Conservation (phyloP, 768 basidiomycete genomes). For the Daedaleopsis sinensis region DNA sequence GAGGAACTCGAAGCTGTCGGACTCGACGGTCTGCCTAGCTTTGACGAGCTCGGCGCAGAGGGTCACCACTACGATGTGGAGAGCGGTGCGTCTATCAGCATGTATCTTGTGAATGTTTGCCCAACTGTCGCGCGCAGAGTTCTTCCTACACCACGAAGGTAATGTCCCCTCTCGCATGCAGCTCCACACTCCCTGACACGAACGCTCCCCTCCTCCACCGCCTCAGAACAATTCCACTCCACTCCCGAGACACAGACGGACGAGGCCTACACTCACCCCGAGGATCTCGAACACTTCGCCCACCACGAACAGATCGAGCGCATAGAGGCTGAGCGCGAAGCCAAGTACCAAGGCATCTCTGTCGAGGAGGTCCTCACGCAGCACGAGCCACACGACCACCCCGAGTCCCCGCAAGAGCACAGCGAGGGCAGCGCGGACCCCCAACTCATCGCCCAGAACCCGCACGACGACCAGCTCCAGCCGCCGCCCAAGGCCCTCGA, state of each 20-base stretch:
- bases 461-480: constrained; percentile 10
- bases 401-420: constrained; percentile 6
- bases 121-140: constrained; percentile 52
- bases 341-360: constrained; percentile 79
- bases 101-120: not conserved
- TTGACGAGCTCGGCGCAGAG: constrained; percentile 82
- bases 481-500: constrained; percentile 13
- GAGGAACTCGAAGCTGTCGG: constrained; percentile 77
- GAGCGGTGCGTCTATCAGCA: constrained; percentile 60
- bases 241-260: constrained; percentile 98
- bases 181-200: not conserved
- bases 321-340: constrained; percentile 82
- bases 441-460: constrained; percentile 5
- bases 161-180: not conserved
- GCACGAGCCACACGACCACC: constrained; percentile 45
- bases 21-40: constrained; percentile 77
- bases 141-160: constrained; percentile 98
- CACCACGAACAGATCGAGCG: constrained; percentile 87
- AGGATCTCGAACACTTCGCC: constrained; percentile 90
- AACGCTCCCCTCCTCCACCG: not conserved
- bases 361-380: constrained; percentile 68
- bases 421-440: constrained; percentile 11
- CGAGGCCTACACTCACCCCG: constrained; percentile 91
- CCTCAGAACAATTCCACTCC: constrained; percentile 83
- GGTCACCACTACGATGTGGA: constrained; percentile 94